Evolutionary conservation across 2,329 filamentous ascomycete species (phyloP), one percentile per base, ranked within the genome.

Genomic region (Sphaerulina populicola): DNA sequence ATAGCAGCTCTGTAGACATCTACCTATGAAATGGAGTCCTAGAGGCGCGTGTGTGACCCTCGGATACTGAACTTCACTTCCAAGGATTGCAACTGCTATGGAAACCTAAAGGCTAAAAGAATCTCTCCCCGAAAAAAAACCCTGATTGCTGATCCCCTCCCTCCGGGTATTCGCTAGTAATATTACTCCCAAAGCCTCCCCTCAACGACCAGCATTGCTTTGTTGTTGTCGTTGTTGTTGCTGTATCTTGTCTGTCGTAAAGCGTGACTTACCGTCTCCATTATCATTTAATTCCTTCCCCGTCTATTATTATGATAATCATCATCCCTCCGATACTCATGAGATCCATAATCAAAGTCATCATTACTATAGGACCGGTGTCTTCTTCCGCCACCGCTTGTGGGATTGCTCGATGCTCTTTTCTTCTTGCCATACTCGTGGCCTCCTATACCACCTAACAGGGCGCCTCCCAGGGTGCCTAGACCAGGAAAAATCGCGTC

Each of bases 401-500:
- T 52, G 10, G 54, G 49, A 37, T 60, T 60, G 37, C 60, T 60
- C 11, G 51, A 43, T 36, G 53, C 49, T 33, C 67, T 39, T 27
- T 35, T 35, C 33, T 60, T 60, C 59, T 68, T 65, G 35, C 66
- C 68, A 54, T 70, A 68, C 58, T 72, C 70, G 49, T 70, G 64
- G 0, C 70, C 71, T 0, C 69, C 70, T 14, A 71, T 63, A 3
- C 71, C 71, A 11, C 71, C 71, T 1, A 74, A 51, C 9, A 73
- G 57, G 15, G 72, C 59, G 0, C 71, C 65, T 6, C 64, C 64
- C 6, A 67, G 27, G 11, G 64, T 72, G 3, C 71, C 71, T 21
- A 48, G 29, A 21, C 46, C 46, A 5, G 46, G 72, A 39, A 74
- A 72, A 8, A 74, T 69, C 11, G 61, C 63, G 54, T 74, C 72